A percentile compares a stretch with the other conserved stretches of the same genome.
Conservation (phyloP, 2,329 filamentous ascomycete genomes). For the Tricladium varicosporioides region DNA sequence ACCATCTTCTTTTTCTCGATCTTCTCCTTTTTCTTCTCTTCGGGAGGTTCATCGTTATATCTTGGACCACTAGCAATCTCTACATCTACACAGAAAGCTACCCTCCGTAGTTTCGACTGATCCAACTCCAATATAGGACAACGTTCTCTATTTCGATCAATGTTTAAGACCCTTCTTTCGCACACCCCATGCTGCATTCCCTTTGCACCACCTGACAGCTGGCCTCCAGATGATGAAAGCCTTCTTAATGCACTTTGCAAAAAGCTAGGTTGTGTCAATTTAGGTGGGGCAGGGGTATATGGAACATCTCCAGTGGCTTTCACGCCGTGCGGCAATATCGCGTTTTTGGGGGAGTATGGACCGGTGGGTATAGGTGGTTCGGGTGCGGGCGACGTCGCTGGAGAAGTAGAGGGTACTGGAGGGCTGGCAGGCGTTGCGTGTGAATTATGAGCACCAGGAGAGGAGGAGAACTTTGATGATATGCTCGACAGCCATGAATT, state of each 20-base stretch:
- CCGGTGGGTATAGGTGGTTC: conserved; percentile 35
- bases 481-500: conserved; percentile 93
- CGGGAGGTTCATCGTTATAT: conserved; percentile 60
- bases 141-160: conserved; percentile 76
- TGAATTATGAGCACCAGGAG: conserved; percentile 36
- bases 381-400: conserved; percentile 29
- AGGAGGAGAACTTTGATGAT: conserved; percentile 84
- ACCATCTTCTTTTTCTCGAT: conserved; percentile 59
- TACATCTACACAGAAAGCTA: conserved; percentile 95
- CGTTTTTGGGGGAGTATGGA: conserved; percentile 49
- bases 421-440: conserved; percentile 27
- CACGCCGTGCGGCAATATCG: conserved; percentile 55
- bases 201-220: conserved; percentile 36
- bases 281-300: conserved; percentile 74
- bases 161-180: conserved; percentile 78
- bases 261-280: conserved; percentile 66
- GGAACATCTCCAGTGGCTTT: conserved; percentile 61
- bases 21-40: conserved; percentile 45
- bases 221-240: conserved; percentile 66
- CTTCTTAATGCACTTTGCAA: conserved; percentile 79
- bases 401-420: conserved; percentile 1
- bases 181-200: conserved; percentile 67
- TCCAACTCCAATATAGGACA: conserved; percentile 79
- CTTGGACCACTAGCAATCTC: conserved; percentile 88
- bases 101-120: conserved; percentile 76